Base-by-base conservation (phyloP, 2,329 filamentous ascomycete species). In the Pseudogymnoascus verrucosus region DNA sequence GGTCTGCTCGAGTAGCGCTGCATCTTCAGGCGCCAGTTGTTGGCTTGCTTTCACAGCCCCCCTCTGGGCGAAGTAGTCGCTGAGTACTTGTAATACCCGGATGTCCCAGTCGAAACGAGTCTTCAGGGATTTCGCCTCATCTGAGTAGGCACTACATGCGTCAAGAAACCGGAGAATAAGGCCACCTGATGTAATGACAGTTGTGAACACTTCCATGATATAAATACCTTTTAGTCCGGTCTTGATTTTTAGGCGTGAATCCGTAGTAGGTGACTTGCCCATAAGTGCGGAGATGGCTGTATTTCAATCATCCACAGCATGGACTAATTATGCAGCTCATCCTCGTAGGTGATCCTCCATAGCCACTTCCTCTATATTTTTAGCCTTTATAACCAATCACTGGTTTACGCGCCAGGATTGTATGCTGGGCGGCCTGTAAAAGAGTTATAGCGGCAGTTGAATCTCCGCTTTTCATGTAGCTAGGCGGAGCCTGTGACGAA, bases 41-140 rank as follows among this genome's bases (percentile, higher is more conserved):
- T 51, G 28, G 37, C 16, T 39, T 39, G 37, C 37, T 39, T 39
- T 16, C 14, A 39, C 4, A 23, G 21, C 14, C 8, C 6, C 14
- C 23, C 63, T 40, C 31, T 63, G 21, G 12, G 31, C 61, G 36
- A 64, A 64, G 61, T 63, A 57, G 16, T 63, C 31, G 26, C 16
- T 40, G 61, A 64, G 54, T 1, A 16, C 60, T 42, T 63, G n/a
- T 21, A 64, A 36, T 23, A 64, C 60, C 19, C 61, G 42, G 36
- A 64, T 44, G 37, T 64, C 63, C 61, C 61, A 64, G 61, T 64
- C 60, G 21, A 64, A 63, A 31, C 61, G 63, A 19, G 42, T 44
- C 23, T 37, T 59, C 7, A 63, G 61, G 16, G 61, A 64, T 60
- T 44, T 63, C 7, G 63, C 63, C 42, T 64, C 63, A 14, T 63